These are phyloP conservation scores for Lindgomyces ingoldianus DNA, from an alignment of 495 filamentous ascomycete species.

Conservation along the genomic window DNA sequence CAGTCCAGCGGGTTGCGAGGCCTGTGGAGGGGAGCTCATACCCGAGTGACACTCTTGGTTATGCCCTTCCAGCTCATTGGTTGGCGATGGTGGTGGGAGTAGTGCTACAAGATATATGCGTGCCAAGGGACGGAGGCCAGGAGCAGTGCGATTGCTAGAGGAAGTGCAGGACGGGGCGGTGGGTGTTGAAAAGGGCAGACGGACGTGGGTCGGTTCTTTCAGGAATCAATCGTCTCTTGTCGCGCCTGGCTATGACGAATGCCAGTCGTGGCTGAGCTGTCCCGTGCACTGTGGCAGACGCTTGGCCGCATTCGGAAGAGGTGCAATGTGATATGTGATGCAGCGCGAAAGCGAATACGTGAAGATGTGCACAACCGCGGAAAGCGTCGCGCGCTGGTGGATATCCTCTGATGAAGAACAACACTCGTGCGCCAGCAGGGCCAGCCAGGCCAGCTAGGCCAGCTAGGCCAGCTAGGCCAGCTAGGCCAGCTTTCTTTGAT, in stretches of 20 bases:
- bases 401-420: not conserved
- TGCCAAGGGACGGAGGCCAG: not conserved
- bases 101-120: not conserved
- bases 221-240: not conserved
- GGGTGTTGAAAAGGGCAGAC: not conserved
- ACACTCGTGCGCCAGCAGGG: not conserved
- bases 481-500: not conserved
- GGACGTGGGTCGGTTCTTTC: conserved; percentile 23
- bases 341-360: not conserved
- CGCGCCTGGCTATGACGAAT: conserved; percentile 37
- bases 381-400: no score
- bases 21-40: conserved; percentile 46
- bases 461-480: not conserved
- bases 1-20: not conserved
- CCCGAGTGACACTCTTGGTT: conserved; percentile 80
- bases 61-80: conserved; percentile 97
- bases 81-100: not conserved
- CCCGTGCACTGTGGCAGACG: conserved; percentile 19
- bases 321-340: not conserved
- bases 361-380: no score
- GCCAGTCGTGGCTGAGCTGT: conserved; percentile 32
- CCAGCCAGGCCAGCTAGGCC: not conserved
- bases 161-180: not conserved
- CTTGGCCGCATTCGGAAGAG: not conserved
- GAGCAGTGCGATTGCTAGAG: not conserved